A percentile compares a stretch with the other conserved stretches of the same genome.
These are phyloP conservation scores for Metschnikowia proteae DNA, from an alignment of 805 yeast genomes.

Conservation along the genomic window DNA sequence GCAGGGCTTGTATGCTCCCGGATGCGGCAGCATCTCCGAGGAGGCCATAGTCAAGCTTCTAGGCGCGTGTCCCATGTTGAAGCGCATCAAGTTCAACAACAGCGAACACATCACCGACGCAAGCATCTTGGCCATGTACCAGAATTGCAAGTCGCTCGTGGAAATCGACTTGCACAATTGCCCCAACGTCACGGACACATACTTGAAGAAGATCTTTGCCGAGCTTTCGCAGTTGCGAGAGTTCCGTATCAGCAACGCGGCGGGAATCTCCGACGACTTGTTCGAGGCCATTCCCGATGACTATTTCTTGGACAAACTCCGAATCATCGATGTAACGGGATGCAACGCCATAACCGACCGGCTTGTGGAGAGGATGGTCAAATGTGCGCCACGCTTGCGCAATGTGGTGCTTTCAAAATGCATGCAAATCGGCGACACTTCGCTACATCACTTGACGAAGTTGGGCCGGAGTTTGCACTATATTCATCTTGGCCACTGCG, in stretches of 20 bases:
- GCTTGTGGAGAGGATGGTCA: slow-evolving; percentile 67
- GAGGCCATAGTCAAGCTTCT: slow-evolving; percentile 58
- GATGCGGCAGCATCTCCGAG: slow-evolving; percentile 69
- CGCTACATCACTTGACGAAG: slow-evolving; percentile 64
- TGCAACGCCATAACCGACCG: slow-evolving; percentile 79
- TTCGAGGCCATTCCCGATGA: slow-evolving; percentile 51
- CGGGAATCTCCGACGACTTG: slow-evolving; percentile 63
- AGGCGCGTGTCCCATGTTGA: slow-evolving; percentile 63
- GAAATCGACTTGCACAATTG: slow-evolving; percentile 89
- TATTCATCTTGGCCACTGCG: slow-evolving; percentile 91
- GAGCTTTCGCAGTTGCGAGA: slow-evolving; percentile 75
- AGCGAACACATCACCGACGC: slow-evolving; percentile 63
- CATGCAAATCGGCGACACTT: slow-evolving; percentile 76
- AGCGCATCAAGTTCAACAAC: slow-evolving; percentile 77
- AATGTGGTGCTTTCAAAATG: slow-evolving; percentile 90
- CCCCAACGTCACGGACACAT: slow-evolving; percentile 63
- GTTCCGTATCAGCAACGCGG: slow-evolving; percentile 72
- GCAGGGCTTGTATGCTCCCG: slow-evolving; percentile 89
- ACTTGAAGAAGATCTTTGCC: slow-evolving; percentile 54
- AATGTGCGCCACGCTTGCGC: slow-evolving; percentile 78
- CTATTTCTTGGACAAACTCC: slow-evolving; percentile 55
- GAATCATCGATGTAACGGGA: slow-evolving; percentile 81
- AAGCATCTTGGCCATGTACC: slow-evolving; percentile 55
- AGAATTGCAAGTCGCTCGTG: slow-evolving; percentile 73
- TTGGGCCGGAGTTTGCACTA: slow-evolving; percentile 81